Evolutionary conservation across 768 basidiomycete species (phyloP).

Genomic region (Dentipellis fragilis): DNA sequence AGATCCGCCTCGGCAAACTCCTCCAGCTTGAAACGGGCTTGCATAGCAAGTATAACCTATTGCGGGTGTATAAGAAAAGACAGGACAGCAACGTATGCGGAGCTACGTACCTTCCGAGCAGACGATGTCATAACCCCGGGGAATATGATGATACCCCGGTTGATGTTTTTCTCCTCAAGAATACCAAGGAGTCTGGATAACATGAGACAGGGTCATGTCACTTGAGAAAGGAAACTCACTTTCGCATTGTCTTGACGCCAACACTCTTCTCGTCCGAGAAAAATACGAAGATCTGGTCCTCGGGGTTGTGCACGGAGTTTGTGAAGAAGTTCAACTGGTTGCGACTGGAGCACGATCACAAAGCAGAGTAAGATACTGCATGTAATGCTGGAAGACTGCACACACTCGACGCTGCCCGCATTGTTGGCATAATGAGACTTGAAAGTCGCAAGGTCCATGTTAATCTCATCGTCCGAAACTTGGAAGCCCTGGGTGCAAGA

Average conservation of each 20-base stretch:
- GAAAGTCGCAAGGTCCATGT: slow-evolving; percentile 79
- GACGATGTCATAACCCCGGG: slow-evolving; percentile 95
- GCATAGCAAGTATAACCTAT: slow-evolving; percentile 90
- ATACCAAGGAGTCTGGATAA: slow-evolving; percentile 67
- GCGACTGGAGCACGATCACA: slow-evolving; percentile 43
- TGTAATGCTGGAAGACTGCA: slow-evolving; percentile 10
- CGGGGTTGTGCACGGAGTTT: slow-evolving; percentile 50
- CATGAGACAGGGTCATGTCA: neutral
- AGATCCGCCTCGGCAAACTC: slow-evolving; percentile 96
- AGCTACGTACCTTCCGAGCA: slow-evolving; percentile 69
- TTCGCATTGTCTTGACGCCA: slow-evolving; percentile 95
- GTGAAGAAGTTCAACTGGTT: slow-evolving; percentile 87
- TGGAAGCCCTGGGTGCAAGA: slow-evolving; percentile 66
- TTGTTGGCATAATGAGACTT: slow-evolving; percentile 60
- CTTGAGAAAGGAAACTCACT: slow-evolving; percentile 40
- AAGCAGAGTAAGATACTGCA: neutral
- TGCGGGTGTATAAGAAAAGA: slow-evolving; percentile 4
- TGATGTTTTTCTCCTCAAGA: slow-evolving; percentile 85
- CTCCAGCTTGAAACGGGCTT: slow-evolving; percentile 77
- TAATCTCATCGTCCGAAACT: slow-evolving; percentile 90
- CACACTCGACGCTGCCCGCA: slow-evolving; percentile 79
- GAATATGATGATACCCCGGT: slow-evolving; percentile 90
- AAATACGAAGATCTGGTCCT: slow-evolving; percentile 85
- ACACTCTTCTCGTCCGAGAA: slow-evolving; percentile 96
- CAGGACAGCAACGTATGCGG: neutral